Evolutionary conservation across 2,329 filamentous ascomycete species (phyloP).

Genomic region (Claviceps africana): DNA sequence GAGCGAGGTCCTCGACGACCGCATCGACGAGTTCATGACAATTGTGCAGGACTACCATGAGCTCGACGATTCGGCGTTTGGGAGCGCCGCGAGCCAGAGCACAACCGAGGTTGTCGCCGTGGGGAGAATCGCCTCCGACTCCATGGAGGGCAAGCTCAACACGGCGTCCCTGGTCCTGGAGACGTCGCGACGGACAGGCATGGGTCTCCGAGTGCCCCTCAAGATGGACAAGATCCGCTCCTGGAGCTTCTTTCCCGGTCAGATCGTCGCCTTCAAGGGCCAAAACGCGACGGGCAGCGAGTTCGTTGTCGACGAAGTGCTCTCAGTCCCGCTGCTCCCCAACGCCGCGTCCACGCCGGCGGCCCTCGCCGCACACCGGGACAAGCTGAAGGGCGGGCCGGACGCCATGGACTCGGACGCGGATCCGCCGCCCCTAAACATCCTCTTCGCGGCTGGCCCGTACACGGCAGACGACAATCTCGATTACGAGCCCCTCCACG

Average conservation of each 20-base stretch:
- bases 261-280: conserved; percentile 77
- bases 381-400: conserved; percentile 50
- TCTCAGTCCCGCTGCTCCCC: conserved; percentile 61
- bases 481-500: conserved; percentile 73
- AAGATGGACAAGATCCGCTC: conserved; percentile 53
- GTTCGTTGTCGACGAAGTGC: conserved; percentile 65
- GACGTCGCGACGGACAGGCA: conserved; percentile 70
- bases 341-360: conserved; percentile 56
- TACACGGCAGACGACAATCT: conserved; percentile 90
- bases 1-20: conserved; percentile 85
- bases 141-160: conserved; percentile 74
- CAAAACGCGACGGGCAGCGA: conserved; percentile 76
- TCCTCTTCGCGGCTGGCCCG: conserved; percentile 71
- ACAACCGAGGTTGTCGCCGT: conserved; percentile 81
- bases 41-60: conserved; percentile 60
- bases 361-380: conserved; percentile 53
- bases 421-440: conserved; percentile 51
- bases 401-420: conserved; percentile 44
- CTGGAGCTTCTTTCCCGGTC: conserved; percentile 85
- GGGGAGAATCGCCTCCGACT: conserved; percentile 81
- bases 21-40: conserved; percentile 79
- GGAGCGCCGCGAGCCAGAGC: conserved; percentile 72
- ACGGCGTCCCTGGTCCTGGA: conserved; percentile 75
- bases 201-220: conserved; percentile 67
- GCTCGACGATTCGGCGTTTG: conserved; percentile 68